Conservation (phyloP, 2,329 filamentous ascomycete species). For the Lachnellula willkommii region DNA sequence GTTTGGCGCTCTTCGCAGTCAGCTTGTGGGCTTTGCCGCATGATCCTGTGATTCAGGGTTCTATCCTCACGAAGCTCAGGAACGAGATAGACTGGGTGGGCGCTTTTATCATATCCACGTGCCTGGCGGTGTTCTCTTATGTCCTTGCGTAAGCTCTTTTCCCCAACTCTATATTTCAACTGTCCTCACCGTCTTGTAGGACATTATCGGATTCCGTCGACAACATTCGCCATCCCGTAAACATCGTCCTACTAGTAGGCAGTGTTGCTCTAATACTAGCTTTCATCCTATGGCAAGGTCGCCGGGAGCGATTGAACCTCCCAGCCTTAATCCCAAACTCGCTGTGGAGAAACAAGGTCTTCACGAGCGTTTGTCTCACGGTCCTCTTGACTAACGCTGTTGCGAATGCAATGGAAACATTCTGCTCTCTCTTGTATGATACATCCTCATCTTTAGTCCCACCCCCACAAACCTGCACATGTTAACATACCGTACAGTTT, state of each 20-base stretch:
- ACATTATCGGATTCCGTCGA: slow-evolving; percentile 36
- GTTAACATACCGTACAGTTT: slow-evolving; percentile 4
- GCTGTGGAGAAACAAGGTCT: slow-evolving; percentile 53
- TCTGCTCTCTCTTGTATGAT: slow-evolving; percentile 44
- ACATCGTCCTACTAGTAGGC: slow-evolving; percentile 42
- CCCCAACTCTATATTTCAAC: not conserved
- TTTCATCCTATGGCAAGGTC: slow-evolving; percentile 28
- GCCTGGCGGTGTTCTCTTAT: slow-evolving; percentile 46
- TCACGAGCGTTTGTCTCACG: slow-evolving; percentile 49
- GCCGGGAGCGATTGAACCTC: slow-evolving; percentile 39
- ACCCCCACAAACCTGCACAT: not conserved
- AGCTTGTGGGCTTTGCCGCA: slow-evolving; percentile 36
- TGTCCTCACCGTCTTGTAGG: not conserved
- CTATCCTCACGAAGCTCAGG: slow-evolving; percentile 25
- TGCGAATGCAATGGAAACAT: slow-evolving; percentile 43
- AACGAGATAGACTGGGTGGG: slow-evolving; percentile 52
- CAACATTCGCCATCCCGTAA: slow-evolving; percentile 39
- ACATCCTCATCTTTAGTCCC: not conserved
- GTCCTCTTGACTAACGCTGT: slow-evolving; percentile 43
- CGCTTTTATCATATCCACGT: slow-evolving; percentile 41
- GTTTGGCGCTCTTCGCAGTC: slow-evolving; percentile 32
- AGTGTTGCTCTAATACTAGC: slow-evolving; percentile 39
- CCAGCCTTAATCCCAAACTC: slow-evolving; percentile 58
- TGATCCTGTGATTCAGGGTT: slow-evolving; percentile 26
- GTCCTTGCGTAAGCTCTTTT: slow-evolving; percentile 43